phyloP scores from a whole-genome alignment of 2,329 filamentous ascomycete genomes.

The Ceratocystis alfenasii region DNA sequence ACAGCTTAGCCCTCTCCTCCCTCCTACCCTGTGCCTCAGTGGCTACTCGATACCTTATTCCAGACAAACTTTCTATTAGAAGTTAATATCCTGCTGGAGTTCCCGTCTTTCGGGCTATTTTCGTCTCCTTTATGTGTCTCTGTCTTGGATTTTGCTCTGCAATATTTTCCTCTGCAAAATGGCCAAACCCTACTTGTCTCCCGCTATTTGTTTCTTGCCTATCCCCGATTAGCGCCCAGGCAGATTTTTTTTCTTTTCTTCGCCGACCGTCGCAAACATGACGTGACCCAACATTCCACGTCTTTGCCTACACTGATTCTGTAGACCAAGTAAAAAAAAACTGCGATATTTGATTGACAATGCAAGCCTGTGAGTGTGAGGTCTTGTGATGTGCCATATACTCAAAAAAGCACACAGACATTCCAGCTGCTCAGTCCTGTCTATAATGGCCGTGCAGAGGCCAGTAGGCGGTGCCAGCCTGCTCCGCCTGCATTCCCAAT shows the following conservation, averaged over 20 bases:
- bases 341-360: not conserved
- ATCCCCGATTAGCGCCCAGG: not conserved
- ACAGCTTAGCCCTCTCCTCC: not conserved
- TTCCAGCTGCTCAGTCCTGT: not conserved
- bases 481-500: not conserved
- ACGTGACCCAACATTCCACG: not conserved
- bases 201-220: not conserved
- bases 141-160: not conserved
- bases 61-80: not conserved
- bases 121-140: not conserved
- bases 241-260: not conserved
- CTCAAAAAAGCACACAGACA: not conserved
- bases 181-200: not conserved
- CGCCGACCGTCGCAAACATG: not conserved
- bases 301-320: not conserved
- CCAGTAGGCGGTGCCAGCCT: not conserved
- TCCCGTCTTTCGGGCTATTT: not conserved
- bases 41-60: not conserved
- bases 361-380: not conserved
- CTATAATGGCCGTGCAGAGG: not conserved
- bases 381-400: not conserved
- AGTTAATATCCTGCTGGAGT: not conserved
- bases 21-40: not conserved
- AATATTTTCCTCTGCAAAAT: not conserved
- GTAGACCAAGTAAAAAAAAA: not conserved